Evolutionary conservation across 768 basidiomycete genomes (phyloP).

Genomic region (Termitomyces sp.): DNA sequence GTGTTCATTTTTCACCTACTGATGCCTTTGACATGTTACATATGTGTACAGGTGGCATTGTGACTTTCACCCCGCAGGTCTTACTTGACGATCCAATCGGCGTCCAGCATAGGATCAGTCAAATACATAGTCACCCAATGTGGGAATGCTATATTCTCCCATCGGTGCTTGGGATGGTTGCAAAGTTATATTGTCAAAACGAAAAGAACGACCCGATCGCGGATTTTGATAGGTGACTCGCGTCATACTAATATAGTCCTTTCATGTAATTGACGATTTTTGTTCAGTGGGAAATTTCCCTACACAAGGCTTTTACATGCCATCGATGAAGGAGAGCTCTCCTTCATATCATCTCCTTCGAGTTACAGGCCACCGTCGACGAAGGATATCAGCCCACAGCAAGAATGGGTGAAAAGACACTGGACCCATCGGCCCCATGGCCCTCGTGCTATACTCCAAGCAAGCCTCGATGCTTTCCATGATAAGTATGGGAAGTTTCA

Average conservation of each 20-base stretch:
- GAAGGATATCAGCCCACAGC: constrained; percentile 13
- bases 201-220: constrained; percentile 36
- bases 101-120: constrained; percentile 43
- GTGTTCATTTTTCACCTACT: neutral
- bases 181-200: constrained; percentile 30
- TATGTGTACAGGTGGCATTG: constrained; percentile 55
- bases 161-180: constrained; percentile 55
- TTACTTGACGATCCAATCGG: constrained; percentile 51
- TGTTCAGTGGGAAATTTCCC: constrained; percentile 36
- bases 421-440: constrained; percentile 25
- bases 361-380: constrained; percentile 17
- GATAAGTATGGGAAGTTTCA: constrained; percentile 31
- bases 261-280: neutral
- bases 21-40: neutral
- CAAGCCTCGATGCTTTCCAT: constrained; percentile 39
- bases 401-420: constrained; percentile 39
- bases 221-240: constrained; percentile 36
- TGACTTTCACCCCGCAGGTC: constrained; percentile 65
- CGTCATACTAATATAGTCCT: neutral
- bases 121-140: constrained; percentile 55
- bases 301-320: constrained; percentile 38
- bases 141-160: constrained; percentile 72
- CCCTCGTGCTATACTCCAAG: constrained; percentile 40
- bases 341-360: constrained; percentile 50
- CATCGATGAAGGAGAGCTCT: constrained; percentile 55